Evolutionary conservation across 495 filamentous ascomycete species (phyloP).

Genomic region (Durotheca rogersii): DNA sequence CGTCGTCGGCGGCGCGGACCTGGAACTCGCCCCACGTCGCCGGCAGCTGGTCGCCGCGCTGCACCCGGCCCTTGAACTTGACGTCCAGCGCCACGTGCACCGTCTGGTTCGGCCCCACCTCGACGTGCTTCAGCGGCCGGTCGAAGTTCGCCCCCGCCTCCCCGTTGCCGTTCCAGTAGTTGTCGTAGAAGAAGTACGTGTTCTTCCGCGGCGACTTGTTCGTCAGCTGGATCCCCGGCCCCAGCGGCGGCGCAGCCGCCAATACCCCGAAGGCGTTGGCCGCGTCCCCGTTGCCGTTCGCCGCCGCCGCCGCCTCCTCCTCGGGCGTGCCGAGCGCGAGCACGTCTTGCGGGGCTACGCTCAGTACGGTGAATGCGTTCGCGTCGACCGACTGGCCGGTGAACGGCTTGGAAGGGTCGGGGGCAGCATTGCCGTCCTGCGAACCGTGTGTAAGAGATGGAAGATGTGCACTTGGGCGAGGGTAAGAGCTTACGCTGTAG

Average conservation of each 20-base stretch:
- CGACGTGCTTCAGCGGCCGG: constrained; percentile 39
- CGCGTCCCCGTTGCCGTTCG: neutral
- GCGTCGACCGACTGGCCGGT: constrained; percentile 12
- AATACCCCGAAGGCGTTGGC: neutral
- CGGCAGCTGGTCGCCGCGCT: constrained; percentile 41
- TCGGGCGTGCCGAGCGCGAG: neutral
- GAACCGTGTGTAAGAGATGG: constrained; percentile 3
- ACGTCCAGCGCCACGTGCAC: constrained; percentile 36
- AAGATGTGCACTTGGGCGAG: neutral
- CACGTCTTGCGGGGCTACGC: no score
- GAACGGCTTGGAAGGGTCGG: constrained; percentile 22
- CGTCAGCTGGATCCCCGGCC: constrained; percentile 40
- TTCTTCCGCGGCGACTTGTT: constrained; percentile 35
- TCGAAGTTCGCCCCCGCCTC: constrained; percentile 48
- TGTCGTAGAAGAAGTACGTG: constrained; percentile 43
- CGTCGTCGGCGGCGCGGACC: constrained; percentile 41
- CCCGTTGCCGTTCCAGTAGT: constrained; percentile 48
- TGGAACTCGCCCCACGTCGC: constrained; percentile 50
- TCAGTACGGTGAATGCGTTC: neutral
- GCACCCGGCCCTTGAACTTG: constrained; percentile 47
- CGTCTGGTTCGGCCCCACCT: constrained; percentile 30
- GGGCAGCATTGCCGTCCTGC: constrained; percentile 42
- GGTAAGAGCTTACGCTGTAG: constrained; percentile 31
- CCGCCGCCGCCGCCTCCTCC: neutral
- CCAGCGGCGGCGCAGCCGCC: constrained; percentile 9